These are phyloP conservation scores for Wickerhamomyces xylosicus DNA, from an alignment of 805 yeast genomes.

Conservation along the genomic window DNA sequence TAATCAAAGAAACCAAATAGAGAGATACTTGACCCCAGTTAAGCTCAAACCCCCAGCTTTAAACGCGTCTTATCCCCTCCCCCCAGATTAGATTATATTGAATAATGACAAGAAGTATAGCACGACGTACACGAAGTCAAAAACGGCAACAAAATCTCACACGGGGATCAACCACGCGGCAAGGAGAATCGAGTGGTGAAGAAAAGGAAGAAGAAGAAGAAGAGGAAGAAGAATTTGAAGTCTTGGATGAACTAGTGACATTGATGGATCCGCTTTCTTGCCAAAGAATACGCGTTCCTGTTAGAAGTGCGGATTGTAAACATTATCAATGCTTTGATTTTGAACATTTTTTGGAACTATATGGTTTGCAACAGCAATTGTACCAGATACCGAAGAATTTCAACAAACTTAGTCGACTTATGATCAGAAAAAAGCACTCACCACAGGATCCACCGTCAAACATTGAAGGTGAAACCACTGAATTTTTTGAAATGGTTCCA, in stretches of 20 bases:
- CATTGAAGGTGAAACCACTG: slow-evolving; percentile 1
- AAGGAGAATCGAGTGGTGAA: too few species aligned
- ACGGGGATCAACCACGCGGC: too few species aligned
- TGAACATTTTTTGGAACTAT: slow-evolving; percentile 6
- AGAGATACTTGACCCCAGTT: too few species aligned
- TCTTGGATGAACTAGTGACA: slow-evolving; percentile 7
- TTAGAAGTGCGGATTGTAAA: slow-evolving; percentile 8
- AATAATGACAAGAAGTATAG: too few species aligned
- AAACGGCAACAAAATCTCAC: too few species aligned
- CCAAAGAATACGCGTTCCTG: slow-evolving; percentile 7
- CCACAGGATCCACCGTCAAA: slow-evolving; percentile 2
- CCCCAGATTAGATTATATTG: too few species aligned
- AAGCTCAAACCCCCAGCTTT: too few species aligned
- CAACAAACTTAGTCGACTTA: not conserved
- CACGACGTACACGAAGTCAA: too few species aligned
- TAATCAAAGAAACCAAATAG: too few species aligned
- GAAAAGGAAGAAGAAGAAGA: not conserved
- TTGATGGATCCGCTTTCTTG: slow-evolving; percentile 10
- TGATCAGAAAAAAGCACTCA: not conserved
- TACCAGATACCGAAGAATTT: slow-evolving; percentile 3
- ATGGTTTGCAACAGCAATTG: not conserved
- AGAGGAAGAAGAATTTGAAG: slow-evolving; percentile 8
- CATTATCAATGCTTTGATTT: slow-evolving; percentile 12
- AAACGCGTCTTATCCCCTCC: too few species aligned
- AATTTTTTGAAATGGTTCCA: not conserved